Evolutionary conservation across 352 stramenopile species (phyloP), one percentile per base, ranked within the genome.

Genomic region (Labyrinthula sp.): DNA sequence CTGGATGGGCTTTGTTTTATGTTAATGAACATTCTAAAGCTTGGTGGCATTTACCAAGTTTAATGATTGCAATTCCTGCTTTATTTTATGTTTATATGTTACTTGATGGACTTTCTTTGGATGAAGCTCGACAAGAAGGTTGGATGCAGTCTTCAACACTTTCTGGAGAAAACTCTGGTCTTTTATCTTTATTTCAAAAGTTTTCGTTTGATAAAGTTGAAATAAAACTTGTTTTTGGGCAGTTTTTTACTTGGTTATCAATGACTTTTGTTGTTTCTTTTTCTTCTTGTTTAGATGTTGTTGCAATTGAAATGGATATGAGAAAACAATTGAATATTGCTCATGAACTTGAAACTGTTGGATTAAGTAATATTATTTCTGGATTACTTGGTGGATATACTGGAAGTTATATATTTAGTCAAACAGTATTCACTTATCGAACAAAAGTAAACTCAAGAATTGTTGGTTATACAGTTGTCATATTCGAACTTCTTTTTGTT

Each of bases 151-250:
- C n/a, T n/a, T n/a, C n/a, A n/a, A n/a, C n/a, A n/a, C 67, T 95
- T 28, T 66, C 66, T 0, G 71, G 69, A 0, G 54, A 63, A 2
- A 67, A 75, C 6, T 58, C 71, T 15, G 43, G 48, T 12, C 46
- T 72, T 9, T 30, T 28, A 17, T 61, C 71, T 54, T 40, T 77
- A 15, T 77, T 81, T 48, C 58, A 75, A 18, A 61, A 94, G 33
- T 82, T 93, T 52, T 71, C 92, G 49, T 87, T 92, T 40, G 52
- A 58, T 18, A 66, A 81, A 38, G 76, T 95, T 17, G 56, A 87
- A 49, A 93, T 80, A 80, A 66, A 65, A 21, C 58, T 85, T 17
- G 40, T 84, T 12, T 67, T 67, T 7, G 59, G 74, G 29, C 69
- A 90, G 47, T 43, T 92, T 15, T 70, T 76, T 10, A 89, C 78